Evolutionary conservation across 2,329 filamentous ascomycete genomes (phyloP).

Genomic region (Hysterium pulicare): DNA sequence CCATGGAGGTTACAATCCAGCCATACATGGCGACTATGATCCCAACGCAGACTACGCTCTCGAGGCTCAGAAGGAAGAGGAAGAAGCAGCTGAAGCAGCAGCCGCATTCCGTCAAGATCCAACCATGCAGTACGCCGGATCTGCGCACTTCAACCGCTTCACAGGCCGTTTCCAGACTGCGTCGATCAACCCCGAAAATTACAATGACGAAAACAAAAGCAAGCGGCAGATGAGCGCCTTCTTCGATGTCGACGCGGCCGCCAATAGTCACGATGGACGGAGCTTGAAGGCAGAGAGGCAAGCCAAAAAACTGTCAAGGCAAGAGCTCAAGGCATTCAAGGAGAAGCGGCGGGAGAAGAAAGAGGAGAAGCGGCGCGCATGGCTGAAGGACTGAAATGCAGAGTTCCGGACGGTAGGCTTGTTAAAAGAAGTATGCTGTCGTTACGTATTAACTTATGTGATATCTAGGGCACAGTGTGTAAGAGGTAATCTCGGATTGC

Average conservation of each 20-base stretch:
- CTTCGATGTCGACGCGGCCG: slow-evolving; percentile 93
- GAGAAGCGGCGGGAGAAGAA: slow-evolving; percentile 86
- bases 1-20: slow-evolving; percentile 85
- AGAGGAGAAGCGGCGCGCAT: slow-evolving; percentile 89
- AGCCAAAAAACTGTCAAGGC: slow-evolving; percentile 77
- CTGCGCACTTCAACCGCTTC: slow-evolving; percentile 84
- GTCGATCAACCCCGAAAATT: slow-evolving; percentile 67
- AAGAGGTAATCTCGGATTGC: too few species aligned
- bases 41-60: slow-evolving; percentile 89
- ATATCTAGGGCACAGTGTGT: too few species aligned
- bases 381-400: slow-evolving; percentile 68
- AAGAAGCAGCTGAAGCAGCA: slow-evolving; percentile 27
- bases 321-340: slow-evolving; percentile 86
- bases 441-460: too few species aligned
- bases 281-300: slow-evolving; percentile 89
- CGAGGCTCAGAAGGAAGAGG: slow-evolving; percentile 39
- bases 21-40: slow-evolving; percentile 95
- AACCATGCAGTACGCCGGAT: slow-evolving; percentile 57
- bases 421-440: slow-evolving; percentile 11
- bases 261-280: slow-evolving; percentile 83
- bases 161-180: slow-evolving; percentile 77
- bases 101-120: slow-evolving; percentile 27
- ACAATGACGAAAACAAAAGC: slow-evolving; percentile 85
- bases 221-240: slow-evolving; percentile 86
- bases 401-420: too few species aligned